Conservation (phyloP, 768 basidiomycete genomes). For the Psilocybe tampanensis region DNA sequence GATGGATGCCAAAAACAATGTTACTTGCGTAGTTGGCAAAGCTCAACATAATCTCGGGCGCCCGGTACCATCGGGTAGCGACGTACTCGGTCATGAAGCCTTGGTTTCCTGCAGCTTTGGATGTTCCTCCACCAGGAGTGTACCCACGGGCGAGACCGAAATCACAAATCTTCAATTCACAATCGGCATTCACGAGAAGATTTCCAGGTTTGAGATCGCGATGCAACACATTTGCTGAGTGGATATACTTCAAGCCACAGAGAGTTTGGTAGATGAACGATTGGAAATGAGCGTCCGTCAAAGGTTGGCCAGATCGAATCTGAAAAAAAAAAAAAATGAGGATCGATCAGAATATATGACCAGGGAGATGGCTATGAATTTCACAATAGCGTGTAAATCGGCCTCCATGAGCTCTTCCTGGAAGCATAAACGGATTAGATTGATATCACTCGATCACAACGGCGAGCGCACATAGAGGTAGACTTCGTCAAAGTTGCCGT, state of each 20-base stretch:
- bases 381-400: conserved; percentile 96
- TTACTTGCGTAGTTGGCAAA: conserved; percentile 87
- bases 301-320: conserved; percentile 87
- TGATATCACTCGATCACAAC: background rate
- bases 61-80: conserved; percentile 98
- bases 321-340: conserved; percentile 24
- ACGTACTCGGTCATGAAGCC: conserved; percentile 99
- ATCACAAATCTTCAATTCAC: conserved; percentile 98
- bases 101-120: conserved; percentile 74
- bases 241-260: conserved; percentile 97
- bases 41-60: conserved; percentile 99
- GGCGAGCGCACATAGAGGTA: conserved; percentile 70
- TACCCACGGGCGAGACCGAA: conserved; percentile 97
- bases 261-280: conserved; percentile 98
- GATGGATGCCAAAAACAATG: background rate
- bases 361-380: conserved; percentile 20
- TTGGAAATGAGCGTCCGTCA: conserved; percentile 91
- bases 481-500: conserved; percentile 94
- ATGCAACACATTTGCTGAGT: conserved; percentile 96
- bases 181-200: conserved; percentile 96
- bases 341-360: background rate
- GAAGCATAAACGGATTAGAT: conserved; percentile 1
- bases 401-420: conserved; percentile 99
- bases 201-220: conserved; percentile 96
- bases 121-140: conserved; percentile 79